Evolutionary conservation across 225 moss, liverwort and hornwort genomes (phyloP), one percentile per base, ranked within the genome.

Genomic region (Climacium dendroides): DNA sequence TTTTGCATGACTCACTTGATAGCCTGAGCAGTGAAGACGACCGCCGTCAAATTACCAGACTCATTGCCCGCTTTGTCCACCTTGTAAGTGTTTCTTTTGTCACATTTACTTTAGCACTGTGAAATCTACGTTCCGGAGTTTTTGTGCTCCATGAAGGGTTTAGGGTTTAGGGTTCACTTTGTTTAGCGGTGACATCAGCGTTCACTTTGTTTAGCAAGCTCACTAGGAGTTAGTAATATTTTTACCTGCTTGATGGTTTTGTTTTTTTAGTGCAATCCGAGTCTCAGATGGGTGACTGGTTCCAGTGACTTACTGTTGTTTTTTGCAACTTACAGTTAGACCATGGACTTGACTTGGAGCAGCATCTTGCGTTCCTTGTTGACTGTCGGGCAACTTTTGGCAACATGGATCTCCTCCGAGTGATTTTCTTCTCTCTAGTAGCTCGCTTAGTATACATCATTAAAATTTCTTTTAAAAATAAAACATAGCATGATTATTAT

Each of bases 1-100:
- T 96, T 91, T 88, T 99, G 66, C 96, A 99, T 90, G 99, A 97
- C 81, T 99, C 99, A 29, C 94, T 97, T 55, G 99, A 99, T 90
- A 99, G 99, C 90, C 89, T 99, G 83, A 99, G 99, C 90, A 99
- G 99, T 89, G 99, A 99, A 86, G 99, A 99, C 77, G 96, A 99
- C 90, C 97, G 99, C 67, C 97, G 99, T 89, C 99, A 97, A 90
- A 97, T 97, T 80, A 97, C 99, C 54, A 91, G 92, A 82, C 91
- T 97, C 85, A 91, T 97, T 67, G 92, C 93, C 83, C 99, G 97
- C 75, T 96, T 95, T 62, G 95, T 96, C 63, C 97, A 99, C 89
- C 92, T 99, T 92, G 99, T 99, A 83, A 24, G 87, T 83, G 48
- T 87, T 58, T 47, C 29, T 69, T 74, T 50, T 59, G 41, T 65